phyloP scores from a whole-genome alignment of 2,329 filamentous ascomycete genomes.

The Apiospora hydei region DNA sequence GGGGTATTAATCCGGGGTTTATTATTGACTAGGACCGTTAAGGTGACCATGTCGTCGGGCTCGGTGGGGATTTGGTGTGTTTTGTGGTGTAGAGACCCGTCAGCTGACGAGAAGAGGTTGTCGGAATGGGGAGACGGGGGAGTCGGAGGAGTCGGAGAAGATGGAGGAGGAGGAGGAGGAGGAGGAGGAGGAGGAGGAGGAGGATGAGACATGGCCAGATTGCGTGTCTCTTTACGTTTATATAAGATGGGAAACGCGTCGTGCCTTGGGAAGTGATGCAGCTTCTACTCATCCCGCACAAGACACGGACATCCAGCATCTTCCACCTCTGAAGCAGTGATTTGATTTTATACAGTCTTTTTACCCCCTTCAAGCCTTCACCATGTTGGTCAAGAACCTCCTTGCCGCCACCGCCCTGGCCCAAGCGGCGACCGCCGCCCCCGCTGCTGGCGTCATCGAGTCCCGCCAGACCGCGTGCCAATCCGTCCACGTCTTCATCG shows the following conservation, averaged over 20 bases:
- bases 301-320: not conserved
- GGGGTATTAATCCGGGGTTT: constrained; percentile 11
- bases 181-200: not conserved
- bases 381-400: constrained; percentile 22
- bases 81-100: not conserved
- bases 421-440: constrained; percentile 20
- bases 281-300: not conserved
- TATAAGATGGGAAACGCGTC: not conserved
- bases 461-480: constrained; percentile 24
- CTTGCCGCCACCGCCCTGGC: constrained; percentile 21
- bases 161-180: not conserved
- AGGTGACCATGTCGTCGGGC: not conserved
- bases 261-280: not conserved
- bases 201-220: not conserved
- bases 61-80: not conserved
- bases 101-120: not conserved
- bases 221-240: not conserved
- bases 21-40: constrained; percentile 6
- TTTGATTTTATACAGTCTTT: not conserved
- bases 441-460: not conserved
- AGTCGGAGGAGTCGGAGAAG: not conserved
- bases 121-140: not conserved
- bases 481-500: constrained; percentile 20
- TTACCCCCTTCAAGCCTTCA: not conserved
- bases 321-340: not conserved